These are phyloP conservation scores for Kazachstania martiniae DNA, from an alignment of 805 yeast genomes.

Conservation along the genomic window DNA sequence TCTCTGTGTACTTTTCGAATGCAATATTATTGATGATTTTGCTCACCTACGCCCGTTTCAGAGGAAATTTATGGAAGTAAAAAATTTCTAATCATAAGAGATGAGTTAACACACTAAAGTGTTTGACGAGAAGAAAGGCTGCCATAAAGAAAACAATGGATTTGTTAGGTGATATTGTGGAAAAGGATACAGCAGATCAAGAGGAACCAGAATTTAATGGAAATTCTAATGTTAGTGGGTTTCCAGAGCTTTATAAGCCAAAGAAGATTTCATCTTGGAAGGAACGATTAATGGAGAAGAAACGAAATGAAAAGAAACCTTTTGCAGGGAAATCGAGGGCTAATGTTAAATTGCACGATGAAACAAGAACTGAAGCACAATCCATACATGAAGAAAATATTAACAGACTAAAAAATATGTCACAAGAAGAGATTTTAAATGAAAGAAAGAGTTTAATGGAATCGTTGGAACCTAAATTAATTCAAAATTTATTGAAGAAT, in stretches of 20 bases:
- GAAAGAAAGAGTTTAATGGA: conserved; percentile 59
- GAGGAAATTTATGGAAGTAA: no score
- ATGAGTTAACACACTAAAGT: background rate
- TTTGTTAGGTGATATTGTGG: conserved; percentile 63
- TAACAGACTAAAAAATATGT: conserved; percentile 48
- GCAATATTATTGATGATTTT: no score
- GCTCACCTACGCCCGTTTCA: no score
- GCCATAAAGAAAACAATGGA: conserved; percentile 36
- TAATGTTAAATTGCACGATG: no score
- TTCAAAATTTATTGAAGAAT: conserved; percentile 47
- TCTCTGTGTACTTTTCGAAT: no score
- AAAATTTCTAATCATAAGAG: no score
- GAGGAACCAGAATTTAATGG: conserved; percentile 1
- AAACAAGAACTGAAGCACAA: conserved; percentile 46
- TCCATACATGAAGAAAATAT: conserved; percentile 70
- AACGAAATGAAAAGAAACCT: conserved; percentile 4
- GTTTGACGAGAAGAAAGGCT: background rate
- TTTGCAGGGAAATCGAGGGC: background rate
- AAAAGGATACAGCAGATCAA: conserved; percentile 34
- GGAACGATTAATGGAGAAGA: conserved; percentile 31
- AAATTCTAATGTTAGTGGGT: conserved; percentile 12
- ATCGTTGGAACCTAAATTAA: conserved; percentile 57
- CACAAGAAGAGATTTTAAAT: conserved; percentile 48
- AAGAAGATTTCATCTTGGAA: conserved; percentile 42
- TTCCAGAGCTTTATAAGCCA: conserved; percentile 26